Evolutionary conservation across 495 filamentous ascomycete genomes (phyloP), one percentile per base, ranked within the genome.

Genomic region (Aspergillus incahuasiensis): DNA sequence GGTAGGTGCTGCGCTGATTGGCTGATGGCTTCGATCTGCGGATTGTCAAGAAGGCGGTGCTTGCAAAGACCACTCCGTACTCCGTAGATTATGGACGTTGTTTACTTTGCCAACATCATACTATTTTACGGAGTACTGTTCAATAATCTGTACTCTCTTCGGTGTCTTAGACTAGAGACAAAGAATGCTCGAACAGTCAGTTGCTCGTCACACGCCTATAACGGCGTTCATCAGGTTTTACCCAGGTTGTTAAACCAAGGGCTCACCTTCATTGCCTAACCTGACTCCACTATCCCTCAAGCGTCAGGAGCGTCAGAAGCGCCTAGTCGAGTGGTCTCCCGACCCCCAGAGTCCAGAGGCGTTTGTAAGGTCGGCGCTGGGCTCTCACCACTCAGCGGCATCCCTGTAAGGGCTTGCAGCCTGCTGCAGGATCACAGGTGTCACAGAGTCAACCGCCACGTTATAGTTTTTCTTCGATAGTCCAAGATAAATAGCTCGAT

Each of bases 1-100:
- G n/a, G n/a, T n/a, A n/a, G n/a, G n/a, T n/a, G n/a, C n/a, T n/a
- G n/a, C n/a, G 18, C 19, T 58, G 34, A 59, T 64, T 61, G 58
- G 62, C 38, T 24, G 16, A 24, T 19, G 11, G 20, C 42, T 32
- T 34, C 55, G 62, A 64, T 64, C 62, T 58, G 55, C 62, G 47
- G 55, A 48, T 56, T 43, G 62, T 58, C 62, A 64, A 64, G 62
- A 48, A 58, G 55, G 51, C 60, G 56, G 57, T 60, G 61, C 57
- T 30, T 30, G 28, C n/a, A n/a, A n/a, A n/a, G n/a, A n/a, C n/a
- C n/a, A n/a, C n/a, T n/a, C n/a, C n/a, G n/a, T n/a, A n/a, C n/a
- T n/a, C n/a, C n/a, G n/a, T n/a, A n/a, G n/a, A n/a, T n/a, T n/a
- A n/a, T n/a, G n/a, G n/a, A n/a, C n/a, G n/a, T n/a, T n/a, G 28